Percentiles rank a stretch among this genome's conserved stretches.
Evolutionary conservation across 768 basidiomycete genomes (phyloP).

Genomic region (Boletus rubropictus): DNA sequence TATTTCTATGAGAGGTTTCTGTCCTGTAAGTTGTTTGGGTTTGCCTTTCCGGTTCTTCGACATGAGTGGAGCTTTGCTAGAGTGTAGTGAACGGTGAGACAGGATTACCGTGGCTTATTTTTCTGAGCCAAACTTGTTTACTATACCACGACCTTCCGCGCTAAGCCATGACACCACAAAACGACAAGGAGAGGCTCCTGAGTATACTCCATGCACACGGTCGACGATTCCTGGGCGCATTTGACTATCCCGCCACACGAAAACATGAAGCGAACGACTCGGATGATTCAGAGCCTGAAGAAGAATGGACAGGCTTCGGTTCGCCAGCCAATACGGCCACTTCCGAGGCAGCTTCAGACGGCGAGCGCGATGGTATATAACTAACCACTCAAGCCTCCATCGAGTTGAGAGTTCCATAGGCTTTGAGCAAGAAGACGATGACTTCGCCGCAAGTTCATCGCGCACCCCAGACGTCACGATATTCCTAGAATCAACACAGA

Average conservation of each 20-base stretch:
- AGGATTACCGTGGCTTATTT: too few species aligned
- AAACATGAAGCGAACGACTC: constrained; percentile 13
- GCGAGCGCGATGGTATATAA: constrained; percentile 18
- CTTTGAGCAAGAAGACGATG: constrained; percentile 43
- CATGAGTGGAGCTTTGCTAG: constrained; percentile 15
- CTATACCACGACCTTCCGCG: background rate
- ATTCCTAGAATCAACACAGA: constrained; percentile 41
- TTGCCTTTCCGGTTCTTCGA: constrained; percentile 25
- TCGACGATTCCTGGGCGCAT: constrained; percentile 40
- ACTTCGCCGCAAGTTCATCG: constrained; percentile 34
- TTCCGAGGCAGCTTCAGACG: constrained; percentile 11
- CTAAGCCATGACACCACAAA: constrained; percentile 9
- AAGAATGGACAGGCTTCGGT: constrained; percentile 41
- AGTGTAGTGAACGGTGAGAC: too few species aligned
- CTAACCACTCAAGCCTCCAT: background rate
- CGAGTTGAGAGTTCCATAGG: constrained; percentile 18
- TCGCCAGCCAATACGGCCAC: background rate
- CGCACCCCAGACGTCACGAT: constrained; percentile 47
- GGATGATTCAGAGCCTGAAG: constrained; percentile 22
- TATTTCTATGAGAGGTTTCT: constrained; percentile 40
- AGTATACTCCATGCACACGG: constrained; percentile 42
- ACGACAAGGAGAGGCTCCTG: constrained; percentile 33
- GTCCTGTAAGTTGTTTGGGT: constrained; percentile 5
- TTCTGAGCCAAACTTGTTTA: too few species aligned
- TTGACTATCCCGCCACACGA: constrained; percentile 25